A percentile compares a stretch with the other conserved stretches of the same genome.
phyloP scores from a whole-genome alignment of 441 rosid species.

The Adansonia gregorii region DNA sequence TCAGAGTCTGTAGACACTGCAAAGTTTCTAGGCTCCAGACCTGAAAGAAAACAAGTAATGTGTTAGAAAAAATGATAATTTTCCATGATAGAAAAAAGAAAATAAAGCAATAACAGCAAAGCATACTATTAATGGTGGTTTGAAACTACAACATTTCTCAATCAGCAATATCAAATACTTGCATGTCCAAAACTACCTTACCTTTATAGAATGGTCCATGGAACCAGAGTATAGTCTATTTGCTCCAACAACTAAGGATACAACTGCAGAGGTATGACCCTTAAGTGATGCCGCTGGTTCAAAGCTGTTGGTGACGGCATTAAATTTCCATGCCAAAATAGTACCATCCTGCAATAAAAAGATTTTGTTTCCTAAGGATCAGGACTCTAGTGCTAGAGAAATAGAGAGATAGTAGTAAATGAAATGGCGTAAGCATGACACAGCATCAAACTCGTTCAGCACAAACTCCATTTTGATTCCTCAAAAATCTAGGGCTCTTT shows the following conservation, averaged over 20 bases:
- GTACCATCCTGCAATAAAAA: constrained; percentile 73
- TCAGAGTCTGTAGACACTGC: constrained; percentile 88
- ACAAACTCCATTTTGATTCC: constrained; percentile 20
- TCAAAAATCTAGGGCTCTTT: background rate
- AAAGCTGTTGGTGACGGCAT: constrained; percentile 62
- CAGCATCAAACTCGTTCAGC: background rate
- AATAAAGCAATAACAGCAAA: background rate
- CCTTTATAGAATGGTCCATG: constrained; percentile 87
- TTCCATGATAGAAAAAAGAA: constrained; percentile 10
- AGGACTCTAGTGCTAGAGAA: background rate
- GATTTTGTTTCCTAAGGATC: background rate
- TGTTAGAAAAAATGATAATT: constrained; percentile 7
- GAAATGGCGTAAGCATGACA: background rate
- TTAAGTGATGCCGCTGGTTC: constrained; percentile 82
- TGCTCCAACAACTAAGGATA: constrained; percentile 90
- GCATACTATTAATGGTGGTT: background rate
- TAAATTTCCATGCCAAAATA: constrained; percentile 90
- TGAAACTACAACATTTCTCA: constrained; percentile 15
- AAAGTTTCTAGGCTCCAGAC: constrained; percentile 92
- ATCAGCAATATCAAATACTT: constrained; percentile 10
- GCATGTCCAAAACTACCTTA: constrained; percentile 33
- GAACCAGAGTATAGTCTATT: constrained; percentile 95
- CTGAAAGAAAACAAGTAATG: constrained; percentile 39
- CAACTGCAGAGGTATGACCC: constrained; percentile 77
- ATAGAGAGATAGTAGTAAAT: background rate